phyloP scores from a whole-genome alignment of 371 early-diverging fungal genomes.

The Mortierella sp. region DNA sequence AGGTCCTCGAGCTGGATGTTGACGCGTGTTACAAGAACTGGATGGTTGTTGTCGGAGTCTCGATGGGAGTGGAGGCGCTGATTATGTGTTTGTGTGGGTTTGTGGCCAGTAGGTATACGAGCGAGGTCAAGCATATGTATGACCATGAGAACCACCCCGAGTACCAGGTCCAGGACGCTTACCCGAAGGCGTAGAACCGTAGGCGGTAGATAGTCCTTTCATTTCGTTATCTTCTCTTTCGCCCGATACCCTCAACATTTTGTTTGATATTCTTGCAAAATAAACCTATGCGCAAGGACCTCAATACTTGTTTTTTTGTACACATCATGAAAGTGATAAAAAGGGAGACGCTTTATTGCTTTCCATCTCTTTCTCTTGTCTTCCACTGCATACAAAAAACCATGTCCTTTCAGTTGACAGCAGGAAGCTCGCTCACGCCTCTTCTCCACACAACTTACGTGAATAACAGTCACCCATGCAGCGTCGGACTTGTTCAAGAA shows the following conservation, averaged over 20 bases:
- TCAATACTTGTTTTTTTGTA: not conserved
- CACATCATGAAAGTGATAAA: not conserved
- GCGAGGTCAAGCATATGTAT: too few relatives aligned
- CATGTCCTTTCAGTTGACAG: not conserved
- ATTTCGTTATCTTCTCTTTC: too few relatives aligned
- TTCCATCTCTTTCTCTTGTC: not conserved
- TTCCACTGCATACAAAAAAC: too few relatives aligned
- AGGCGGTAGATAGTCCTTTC: not conserved
- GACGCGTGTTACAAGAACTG: too few relatives aligned
- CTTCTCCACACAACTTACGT: constrained; percentile 6
- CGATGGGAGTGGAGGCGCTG: too few relatives aligned
- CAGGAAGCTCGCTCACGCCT: not conserved
- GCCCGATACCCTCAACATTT: not conserved
- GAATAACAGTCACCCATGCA: constrained; percentile 3
- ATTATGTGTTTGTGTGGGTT: too few relatives aligned
- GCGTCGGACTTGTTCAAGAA: not conserved
- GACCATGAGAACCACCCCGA: too few relatives aligned
- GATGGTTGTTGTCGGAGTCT: too few relatives aligned
- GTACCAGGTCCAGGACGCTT: too few relatives aligned
- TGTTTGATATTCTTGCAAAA: too few relatives aligned
- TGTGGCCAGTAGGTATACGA: not conserved
- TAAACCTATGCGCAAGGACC: too few relatives aligned
- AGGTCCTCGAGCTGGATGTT: too few relatives aligned
- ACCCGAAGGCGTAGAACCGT: not conserved
- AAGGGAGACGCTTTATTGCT: not conserved